These are phyloP conservation scores for Phytophthora macrochlamydospora DNA, from an alignment of 352 stramenopile species.

Conservation along the genomic window DNA sequence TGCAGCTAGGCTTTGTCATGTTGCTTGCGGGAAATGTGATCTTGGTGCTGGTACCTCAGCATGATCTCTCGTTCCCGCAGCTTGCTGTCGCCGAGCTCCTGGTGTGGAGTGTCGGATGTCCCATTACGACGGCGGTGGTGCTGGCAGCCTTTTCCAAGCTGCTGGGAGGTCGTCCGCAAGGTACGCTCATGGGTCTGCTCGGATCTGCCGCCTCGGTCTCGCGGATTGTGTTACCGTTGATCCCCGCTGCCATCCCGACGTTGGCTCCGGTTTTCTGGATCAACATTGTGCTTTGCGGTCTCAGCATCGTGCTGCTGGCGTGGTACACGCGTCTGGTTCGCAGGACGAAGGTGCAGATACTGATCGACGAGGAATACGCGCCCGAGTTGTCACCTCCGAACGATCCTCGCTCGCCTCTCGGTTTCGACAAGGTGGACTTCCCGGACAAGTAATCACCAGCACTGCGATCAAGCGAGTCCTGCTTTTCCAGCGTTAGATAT, in stretches of 20 bases:
- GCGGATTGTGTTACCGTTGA: slow-evolving; percentile 76
- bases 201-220: slow-evolving; percentile 75
- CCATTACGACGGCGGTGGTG: slow-evolving; percentile 79
- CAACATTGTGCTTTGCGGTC: slow-evolving; percentile 61
- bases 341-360: slow-evolving; percentile 50
- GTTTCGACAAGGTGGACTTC: slow-evolving; percentile 45
- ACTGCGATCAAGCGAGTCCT: no score
- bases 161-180: slow-evolving; percentile 73
- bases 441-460: slow-evolving; percentile 24
- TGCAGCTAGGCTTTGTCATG: slow-evolving; percentile 68
- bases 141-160: slow-evolving; percentile 81
- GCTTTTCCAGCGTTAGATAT: no score
- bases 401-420: slow-evolving; percentile 48
- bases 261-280: slow-evolving; percentile 80
- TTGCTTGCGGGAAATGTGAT: slow-evolving; percentile 65
- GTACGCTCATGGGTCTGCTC: slow-evolving; percentile 81
- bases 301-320: slow-evolving; percentile 61
- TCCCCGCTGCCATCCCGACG: slow-evolving; percentile 68
- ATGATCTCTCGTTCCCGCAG: slow-evolving; percentile 60
- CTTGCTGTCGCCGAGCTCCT: slow-evolving; percentile 56
- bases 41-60: slow-evolving; percentile 45
- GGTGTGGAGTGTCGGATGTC: slow-evolving; percentile 82
- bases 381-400: slow-evolving; percentile 28
- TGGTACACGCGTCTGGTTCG: slow-evolving; percentile 74
- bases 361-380: slow-evolving; percentile 47